Evolutionary conservation across 1,284 basidiomycete species (phyloP).

Genomic region (Pyrrhoderma lamaoense): DNA sequence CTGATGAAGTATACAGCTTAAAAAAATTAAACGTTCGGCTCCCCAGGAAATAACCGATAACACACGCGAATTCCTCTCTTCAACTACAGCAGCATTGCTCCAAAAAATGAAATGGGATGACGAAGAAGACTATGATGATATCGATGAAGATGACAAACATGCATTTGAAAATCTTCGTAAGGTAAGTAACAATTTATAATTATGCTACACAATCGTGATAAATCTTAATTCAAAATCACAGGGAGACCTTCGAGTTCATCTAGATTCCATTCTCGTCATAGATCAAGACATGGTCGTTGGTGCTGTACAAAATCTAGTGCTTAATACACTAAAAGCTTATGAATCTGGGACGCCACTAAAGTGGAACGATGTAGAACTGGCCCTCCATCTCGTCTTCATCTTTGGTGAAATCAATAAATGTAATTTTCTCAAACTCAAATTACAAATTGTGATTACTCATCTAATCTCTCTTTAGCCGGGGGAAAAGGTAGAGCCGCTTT

Average conservation of each 20-base stretch:
- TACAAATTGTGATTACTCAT: not conserved
- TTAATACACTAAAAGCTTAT: conserved; percentile 67
- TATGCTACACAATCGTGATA: not conserved
- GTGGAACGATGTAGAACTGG: conserved; percentile 95
- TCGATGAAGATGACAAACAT: conserved; percentile 83
- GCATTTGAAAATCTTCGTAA: conserved; percentile 85
- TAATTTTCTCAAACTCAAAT: conserved; percentile 29
- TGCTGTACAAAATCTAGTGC: conserved; percentile 62
- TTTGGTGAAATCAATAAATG: conserved; percentile 91
- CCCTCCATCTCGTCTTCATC: conserved; percentile 85
- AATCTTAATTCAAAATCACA: conserved; percentile 13
- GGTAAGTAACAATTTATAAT: conserved; percentile 33
- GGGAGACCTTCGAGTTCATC: conserved; percentile 75
- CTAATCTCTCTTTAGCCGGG: conserved; percentile 36
- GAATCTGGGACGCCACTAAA: conserved; percentile 53
- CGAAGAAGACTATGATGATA: conserved; percentile 72
- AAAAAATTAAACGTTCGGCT: conserved; percentile 58
- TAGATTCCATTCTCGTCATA: conserved; percentile 76
- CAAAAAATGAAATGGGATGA: conserved; percentile 93
- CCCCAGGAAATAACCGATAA: conserved; percentile 15
- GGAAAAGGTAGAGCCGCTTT: conserved; percentile 72
- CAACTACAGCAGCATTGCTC: conserved; percentile 69
- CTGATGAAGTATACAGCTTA: conserved; percentile 4
- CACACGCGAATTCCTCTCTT: conserved; percentile 14
- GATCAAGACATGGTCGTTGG: conserved; percentile 76